Conservation (phyloP, 164 flowering plant genomes). For the Akebia trifoliata region DNA sequence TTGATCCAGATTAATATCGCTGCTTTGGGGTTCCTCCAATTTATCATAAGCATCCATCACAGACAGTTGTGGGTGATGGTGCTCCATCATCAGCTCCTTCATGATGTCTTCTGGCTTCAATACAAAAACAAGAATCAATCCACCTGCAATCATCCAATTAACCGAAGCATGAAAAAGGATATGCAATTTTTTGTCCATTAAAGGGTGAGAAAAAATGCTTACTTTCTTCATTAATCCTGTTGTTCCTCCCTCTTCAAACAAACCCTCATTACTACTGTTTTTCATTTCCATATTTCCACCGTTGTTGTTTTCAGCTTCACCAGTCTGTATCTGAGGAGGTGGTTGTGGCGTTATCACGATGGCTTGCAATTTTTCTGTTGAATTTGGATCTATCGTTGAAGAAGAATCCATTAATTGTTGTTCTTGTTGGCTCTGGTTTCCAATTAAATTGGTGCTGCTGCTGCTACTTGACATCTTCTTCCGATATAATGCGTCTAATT, state of each 20-base stretch:
- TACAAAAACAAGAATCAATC: constrained; percentile 40
- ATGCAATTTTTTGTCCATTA: not conserved
- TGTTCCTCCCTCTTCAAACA: constrained; percentile 26
- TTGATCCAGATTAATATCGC: constrained; percentile 18
- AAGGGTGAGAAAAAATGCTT: constrained; percentile 9
- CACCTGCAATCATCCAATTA: constrained; percentile 14
- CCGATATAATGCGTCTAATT: constrained; percentile 16
- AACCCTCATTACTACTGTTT: constrained; percentile 16
- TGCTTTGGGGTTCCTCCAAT: constrained; percentile 22
- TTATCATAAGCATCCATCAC: constrained; percentile 21
- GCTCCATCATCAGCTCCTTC: constrained; percentile 43
- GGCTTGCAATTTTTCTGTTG: constrained; percentile 16
- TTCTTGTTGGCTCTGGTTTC: constrained; percentile 10
- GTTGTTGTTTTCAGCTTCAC: constrained; percentile 22
- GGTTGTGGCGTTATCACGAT: constrained; percentile 16
- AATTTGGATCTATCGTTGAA: constrained; percentile 6
- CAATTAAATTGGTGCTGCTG: not conserved
- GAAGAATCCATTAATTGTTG: constrained; percentile 8
- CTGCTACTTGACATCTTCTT: constrained; percentile 5
- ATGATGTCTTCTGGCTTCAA: constrained; percentile 80
- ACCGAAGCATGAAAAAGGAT: not conserved
- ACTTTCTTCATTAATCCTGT: constrained; percentile 32
- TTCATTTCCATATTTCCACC: constrained; percentile 17
- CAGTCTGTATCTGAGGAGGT: constrained; percentile 5
- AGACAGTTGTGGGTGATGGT: constrained; percentile 8